Conservation (phyloP, 441 rosid species). For the Euphorbia celastroides region DNA sequence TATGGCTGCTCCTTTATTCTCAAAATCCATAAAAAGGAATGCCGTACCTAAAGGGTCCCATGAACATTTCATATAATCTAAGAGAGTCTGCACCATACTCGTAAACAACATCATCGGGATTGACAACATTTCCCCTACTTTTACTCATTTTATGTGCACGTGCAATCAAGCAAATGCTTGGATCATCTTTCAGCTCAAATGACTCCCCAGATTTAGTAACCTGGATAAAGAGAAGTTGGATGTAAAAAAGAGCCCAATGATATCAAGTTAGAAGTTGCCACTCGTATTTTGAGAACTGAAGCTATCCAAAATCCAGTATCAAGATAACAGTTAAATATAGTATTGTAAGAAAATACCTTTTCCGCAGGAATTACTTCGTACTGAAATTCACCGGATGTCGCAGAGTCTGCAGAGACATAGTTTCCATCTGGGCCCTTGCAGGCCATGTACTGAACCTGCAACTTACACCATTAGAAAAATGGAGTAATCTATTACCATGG, state of each 20-base stretch:
- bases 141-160: conserved; percentile 96
- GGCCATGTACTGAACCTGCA: conserved; percentile 85
- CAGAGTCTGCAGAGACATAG: conserved; percentile 62
- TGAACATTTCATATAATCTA: conserved; percentile 93
- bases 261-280: not conserved
- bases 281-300: not conserved
- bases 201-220: conserved; percentile 74
- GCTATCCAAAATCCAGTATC: not conserved
- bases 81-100: conserved; percentile 96
- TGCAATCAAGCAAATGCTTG: conserved; percentile 52
- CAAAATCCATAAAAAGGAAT: not conserved
- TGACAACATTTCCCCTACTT: conserved; percentile 97
- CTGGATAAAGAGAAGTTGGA: conserved; percentile 26
- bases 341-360: conserved; percentile 57
- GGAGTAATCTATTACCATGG: conserved; percentile 1
- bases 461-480: conserved; percentile 26
- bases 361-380: conserved; percentile 65
- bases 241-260: conserved; percentile 9
- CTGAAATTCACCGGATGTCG: conserved; percentile 35
- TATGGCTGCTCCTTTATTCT: not conserved
- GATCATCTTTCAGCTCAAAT: conserved; percentile 66
- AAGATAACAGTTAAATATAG: not conserved
- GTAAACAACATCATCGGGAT: conserved; percentile 85
- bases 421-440: conserved; percentile 67
- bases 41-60: conserved; percentile 89